Evolutionary conservation across 2,329 filamentous ascomycete genomes (phyloP).

Genomic region (Endoconidiophora polonica): DNA sequence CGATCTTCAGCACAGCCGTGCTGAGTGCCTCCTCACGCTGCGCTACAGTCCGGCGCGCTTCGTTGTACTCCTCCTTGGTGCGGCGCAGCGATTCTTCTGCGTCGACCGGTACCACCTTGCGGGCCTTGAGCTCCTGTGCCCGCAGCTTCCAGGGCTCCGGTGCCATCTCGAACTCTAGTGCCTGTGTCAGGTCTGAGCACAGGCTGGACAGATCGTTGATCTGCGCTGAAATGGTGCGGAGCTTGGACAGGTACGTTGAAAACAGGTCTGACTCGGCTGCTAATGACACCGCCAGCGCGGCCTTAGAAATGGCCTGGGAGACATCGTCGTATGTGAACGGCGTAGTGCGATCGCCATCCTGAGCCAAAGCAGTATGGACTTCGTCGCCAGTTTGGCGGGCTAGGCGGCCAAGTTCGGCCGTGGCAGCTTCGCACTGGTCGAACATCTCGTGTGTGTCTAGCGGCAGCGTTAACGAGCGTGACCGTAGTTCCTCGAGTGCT

Average conservation of each 20-base stretch:
- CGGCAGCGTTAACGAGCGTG: slow-evolving; percentile 55
- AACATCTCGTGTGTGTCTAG: slow-evolving; percentile 53
- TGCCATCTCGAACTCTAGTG: slow-evolving; percentile 61
- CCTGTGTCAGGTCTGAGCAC: slow-evolving; percentile 52
- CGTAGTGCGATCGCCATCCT: slow-evolving; percentile 54
- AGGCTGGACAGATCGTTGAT: slow-evolving; percentile 56
- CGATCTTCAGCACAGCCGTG: slow-evolving; percentile 79
- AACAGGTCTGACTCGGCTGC: slow-evolving; percentile 52
- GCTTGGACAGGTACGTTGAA: slow-evolving; percentile 47
- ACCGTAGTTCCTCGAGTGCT: slow-evolving; percentile 60
- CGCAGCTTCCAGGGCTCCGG: slow-evolving; percentile 71
- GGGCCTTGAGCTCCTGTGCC: slow-evolving; percentile 64
- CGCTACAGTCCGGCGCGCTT: slow-evolving; percentile 54
- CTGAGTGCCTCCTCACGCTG: slow-evolving; percentile 69
- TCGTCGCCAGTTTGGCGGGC: slow-evolving; percentile 50
- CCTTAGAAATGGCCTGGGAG: slow-evolving; percentile 41
- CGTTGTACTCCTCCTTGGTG: slow-evolving; percentile 63
- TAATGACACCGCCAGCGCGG: slow-evolving; percentile 25
- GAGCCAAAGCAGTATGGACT: slow-evolving; percentile 44
- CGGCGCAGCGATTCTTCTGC: slow-evolving; percentile 70
- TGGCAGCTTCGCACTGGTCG: slow-evolving; percentile 48
- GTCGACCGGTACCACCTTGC: slow-evolving; percentile 65
- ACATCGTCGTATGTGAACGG: slow-evolving; percentile 52
- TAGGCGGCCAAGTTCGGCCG: slow-evolving; percentile 48
- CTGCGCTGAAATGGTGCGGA: slow-evolving; percentile 46